A percentile compares a stretch with the other conserved stretches of the same genome.
Evolutionary conservation across 176 grass and related monocot genomes (phyloP).

Genomic region (Phragmites australis): DNA sequence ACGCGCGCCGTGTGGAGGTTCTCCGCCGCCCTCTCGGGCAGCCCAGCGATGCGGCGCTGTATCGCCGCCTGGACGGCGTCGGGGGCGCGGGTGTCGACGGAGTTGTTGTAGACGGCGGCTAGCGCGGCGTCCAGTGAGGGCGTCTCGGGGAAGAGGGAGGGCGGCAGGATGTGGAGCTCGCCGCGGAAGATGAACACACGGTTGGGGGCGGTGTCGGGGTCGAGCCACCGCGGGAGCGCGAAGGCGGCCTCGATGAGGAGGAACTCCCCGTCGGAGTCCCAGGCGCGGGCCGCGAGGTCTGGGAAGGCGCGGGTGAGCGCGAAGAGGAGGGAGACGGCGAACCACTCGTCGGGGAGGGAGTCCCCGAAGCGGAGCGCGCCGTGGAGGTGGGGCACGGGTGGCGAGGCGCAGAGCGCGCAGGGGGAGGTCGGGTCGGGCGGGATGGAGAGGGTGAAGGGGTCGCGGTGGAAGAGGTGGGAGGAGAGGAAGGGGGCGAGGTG

Average conservation of each 20-base stretch:
- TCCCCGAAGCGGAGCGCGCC: conserved; percentile 77
- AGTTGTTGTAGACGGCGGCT: conserved; percentile 40
- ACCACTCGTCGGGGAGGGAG: conserved; percentile 85
- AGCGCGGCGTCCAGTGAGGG: conserved; percentile 60
- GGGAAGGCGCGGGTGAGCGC: conserved; percentile 55
- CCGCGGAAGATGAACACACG: conserved; percentile 83
- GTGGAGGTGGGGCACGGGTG: conserved; percentile 72
- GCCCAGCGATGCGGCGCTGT: conserved; percentile 54
- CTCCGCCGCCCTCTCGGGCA: conserved; percentile 63
- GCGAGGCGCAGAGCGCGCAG: conserved; percentile 62
- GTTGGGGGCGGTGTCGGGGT: conserved; percentile 68
- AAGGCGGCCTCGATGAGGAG: conserved; percentile 96
- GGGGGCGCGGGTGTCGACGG: conserved; percentile 60
- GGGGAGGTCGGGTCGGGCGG: conserved; percentile 45
- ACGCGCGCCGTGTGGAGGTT: conserved; percentile 74
- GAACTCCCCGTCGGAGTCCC: conserved; percentile 97
- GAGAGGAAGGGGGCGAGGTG: conserved; percentile 57
- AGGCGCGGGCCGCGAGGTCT: conserved; percentile 41
- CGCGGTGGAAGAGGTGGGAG: conserved; percentile 70
- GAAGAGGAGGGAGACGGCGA: conserved; percentile 78
- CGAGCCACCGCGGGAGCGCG: conserved; percentile 77
- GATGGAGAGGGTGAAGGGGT: conserved; percentile 67
- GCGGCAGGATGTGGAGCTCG: conserved; percentile 78
- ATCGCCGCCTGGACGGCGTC: conserved; percentile 69
- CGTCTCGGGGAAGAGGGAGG: conserved; percentile 46